Evolutionary conservation across 2,329 filamentous ascomycete species (phyloP).

Genomic region (Emmonsiellopsis sp.): DNA sequence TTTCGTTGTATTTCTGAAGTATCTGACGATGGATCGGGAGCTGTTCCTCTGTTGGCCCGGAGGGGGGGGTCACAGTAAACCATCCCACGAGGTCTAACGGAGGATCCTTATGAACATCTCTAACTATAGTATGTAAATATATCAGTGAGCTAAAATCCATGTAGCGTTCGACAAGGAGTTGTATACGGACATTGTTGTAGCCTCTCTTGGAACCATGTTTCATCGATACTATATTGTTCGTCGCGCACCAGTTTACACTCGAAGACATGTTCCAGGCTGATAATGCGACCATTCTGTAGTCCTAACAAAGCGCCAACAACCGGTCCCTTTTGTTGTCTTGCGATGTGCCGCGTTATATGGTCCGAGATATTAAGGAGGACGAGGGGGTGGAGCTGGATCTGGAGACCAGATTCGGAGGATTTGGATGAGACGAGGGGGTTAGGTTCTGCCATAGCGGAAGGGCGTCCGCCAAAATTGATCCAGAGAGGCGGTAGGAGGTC

Average conservation of each 20-base stretch:
- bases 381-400: conserved; percentile 80
- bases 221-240: conserved; percentile 54
- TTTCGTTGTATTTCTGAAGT: conserved; percentile 67
- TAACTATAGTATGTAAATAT: conserved; percentile 49
- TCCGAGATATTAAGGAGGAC: conserved; percentile 95
- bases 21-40: conserved; percentile 72
- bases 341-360: conserved; percentile 83
- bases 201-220: conserved; percentile 64
- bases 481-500: not conserved
- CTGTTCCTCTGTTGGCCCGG: conserved; percentile 58
- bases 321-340: conserved; percentile 64
- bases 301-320: conserved; percentile 83
- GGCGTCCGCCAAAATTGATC: too few species aligned
- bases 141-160: conserved; percentile 3
- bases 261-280: conserved; percentile 89
- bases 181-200: conserved; percentile 68
- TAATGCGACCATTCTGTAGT: conserved; percentile 79
- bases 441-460: conserved; percentile 39
- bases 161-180: not conserved
- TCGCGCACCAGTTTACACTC: conserved; percentile 56
- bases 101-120: conserved; percentile 75
- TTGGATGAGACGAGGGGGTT: conserved; percentile 58
- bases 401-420: conserved; percentile 63
- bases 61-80: conserved; percentile 68
- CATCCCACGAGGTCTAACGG: conserved; percentile 81